Evolutionary conservation across 768 basidiomycete genomes (phyloP).

Genomic region (Coprinopsis cinerea): DNA sequence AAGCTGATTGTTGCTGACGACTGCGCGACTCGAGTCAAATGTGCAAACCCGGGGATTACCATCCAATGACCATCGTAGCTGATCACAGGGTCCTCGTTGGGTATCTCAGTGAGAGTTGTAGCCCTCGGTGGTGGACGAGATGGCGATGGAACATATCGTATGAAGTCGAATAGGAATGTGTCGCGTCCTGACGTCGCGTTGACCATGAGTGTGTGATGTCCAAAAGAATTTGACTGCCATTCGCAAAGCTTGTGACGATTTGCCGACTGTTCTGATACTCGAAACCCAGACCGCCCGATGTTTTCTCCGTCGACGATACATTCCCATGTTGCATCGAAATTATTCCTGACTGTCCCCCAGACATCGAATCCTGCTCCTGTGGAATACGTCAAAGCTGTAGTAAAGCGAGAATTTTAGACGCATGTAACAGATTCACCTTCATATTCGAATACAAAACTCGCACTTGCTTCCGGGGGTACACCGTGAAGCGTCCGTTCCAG

Average conservation of each 20-base stretch:
- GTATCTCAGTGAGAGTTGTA: neutral
- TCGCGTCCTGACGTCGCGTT: neutral
- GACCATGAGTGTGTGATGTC: neutral
- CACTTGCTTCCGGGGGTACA: neutral
- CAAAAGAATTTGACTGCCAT: neutral
- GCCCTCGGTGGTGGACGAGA: neutral
- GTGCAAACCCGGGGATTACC: neutral
- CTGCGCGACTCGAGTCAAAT: neutral
- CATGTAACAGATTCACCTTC: neutral
- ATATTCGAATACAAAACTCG: neutral
- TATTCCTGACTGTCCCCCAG: neutral
- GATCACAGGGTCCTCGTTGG: neutral
- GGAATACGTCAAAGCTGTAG: neutral
- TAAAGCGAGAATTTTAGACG: neutral
- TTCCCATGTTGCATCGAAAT: neutral
- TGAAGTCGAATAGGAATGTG: neutral
- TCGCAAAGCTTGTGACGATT: slow-evolving; percentile 1
- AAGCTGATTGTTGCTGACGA: neutral
- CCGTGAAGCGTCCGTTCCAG: neutral
- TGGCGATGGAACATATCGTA: neutral
- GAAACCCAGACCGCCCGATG: neutral
- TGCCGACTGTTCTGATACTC: neutral
- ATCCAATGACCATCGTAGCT: neutral
- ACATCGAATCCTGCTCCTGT: neutral
- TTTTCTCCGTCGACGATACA: neutral